These are phyloP conservation scores for Brettanomyces nanus DNA, from an alignment of 805 yeast genomes.

Conservation along the genomic window DNA sequence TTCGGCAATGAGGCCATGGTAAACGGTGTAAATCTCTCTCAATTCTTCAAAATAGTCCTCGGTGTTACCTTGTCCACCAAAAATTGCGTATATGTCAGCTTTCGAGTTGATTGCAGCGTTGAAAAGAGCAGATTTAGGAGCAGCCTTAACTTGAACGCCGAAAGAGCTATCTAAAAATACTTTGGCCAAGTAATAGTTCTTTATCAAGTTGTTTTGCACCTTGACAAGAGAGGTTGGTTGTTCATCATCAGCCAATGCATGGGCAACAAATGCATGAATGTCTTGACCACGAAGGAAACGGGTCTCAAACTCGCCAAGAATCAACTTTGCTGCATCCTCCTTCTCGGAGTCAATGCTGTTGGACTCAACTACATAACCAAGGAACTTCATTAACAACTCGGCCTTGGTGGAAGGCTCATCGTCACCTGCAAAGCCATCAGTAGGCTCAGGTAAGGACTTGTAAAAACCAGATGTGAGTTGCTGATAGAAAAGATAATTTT, in stretches of 20 bases:
- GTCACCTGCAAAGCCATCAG: conserved; percentile 80
- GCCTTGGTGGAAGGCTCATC: conserved; percentile 83
- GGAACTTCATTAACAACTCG: conserved; percentile 75
- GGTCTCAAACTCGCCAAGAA: conserved; percentile 77
- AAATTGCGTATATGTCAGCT: conserved; percentile 72
- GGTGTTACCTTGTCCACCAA: conserved; percentile 98
- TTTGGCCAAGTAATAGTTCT: conserved; percentile 55
- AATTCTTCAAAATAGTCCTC: conserved; percentile 97
- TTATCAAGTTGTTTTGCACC: conserved; percentile 61
- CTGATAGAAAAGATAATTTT: conserved; percentile 68
- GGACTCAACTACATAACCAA: conserved; percentile 50
- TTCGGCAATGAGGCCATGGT: conserved; percentile 66
- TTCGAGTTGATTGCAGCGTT: conserved; percentile 51
- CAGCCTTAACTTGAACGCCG: conserved; percentile 11
- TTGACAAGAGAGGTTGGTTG: conserved; percentile 63
- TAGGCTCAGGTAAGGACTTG: conserved; percentile 66
- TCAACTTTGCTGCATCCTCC: conserved; percentile 54
- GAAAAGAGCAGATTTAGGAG: conserved; percentile 37
- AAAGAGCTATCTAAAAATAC: conserved; percentile 21
- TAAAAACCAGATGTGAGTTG: conserved; percentile 83
- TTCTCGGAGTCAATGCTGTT: conserved; percentile 23
- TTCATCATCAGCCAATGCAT: conserved; percentile 47
- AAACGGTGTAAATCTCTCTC: conserved; percentile 71
- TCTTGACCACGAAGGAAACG: conserved; percentile 69
- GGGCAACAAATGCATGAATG: conserved; percentile 83